Evolutionary conservation across 495 filamentous ascomycete species (phyloP).

Genomic region (Neurospora sp.): DNA sequence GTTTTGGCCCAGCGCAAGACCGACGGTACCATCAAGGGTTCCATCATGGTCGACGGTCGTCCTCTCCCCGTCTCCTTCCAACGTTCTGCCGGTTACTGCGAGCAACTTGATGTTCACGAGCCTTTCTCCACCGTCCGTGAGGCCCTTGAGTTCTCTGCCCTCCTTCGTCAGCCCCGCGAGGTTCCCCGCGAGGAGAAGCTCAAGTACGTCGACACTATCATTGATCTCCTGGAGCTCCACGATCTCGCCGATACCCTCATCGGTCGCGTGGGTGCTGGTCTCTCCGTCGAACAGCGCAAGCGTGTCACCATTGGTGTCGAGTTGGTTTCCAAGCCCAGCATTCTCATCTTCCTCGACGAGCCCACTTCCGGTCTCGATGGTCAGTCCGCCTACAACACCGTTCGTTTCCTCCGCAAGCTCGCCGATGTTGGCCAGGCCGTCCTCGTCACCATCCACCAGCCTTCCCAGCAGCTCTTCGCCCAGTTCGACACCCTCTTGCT

Average conservation of each 20-base stretch:
- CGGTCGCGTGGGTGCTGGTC: conserved; percentile 56
- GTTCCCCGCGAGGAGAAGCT: conserved; percentile 59
- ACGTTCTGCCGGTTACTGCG: conserved; percentile 72
- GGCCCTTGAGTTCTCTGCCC: conserved; percentile 66
- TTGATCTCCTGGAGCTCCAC: conserved; percentile 71
- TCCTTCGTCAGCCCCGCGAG: conserved; percentile 64
- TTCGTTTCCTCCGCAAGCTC: conserved; percentile 76
- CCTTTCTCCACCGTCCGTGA: conserved; percentile 72
- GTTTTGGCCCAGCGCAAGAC: conserved; percentile 67
- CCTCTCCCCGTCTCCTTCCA: conserved; percentile 65
- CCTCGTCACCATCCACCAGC: conserved; percentile 68
- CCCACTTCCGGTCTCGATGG: conserved; percentile 81
- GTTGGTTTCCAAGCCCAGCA: conserved; percentile 73
- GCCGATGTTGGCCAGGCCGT: conserved; percentile 64
- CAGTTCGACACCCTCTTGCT: conserved; percentile 64
- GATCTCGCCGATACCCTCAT: conserved; percentile 74
- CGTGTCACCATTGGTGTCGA: conserved; percentile 87
- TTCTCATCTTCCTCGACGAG: conserved; percentile 69
- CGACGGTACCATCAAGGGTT: conserved; percentile 56
- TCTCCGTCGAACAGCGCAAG: conserved; percentile 43
- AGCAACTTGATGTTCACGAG: conserved; percentile 79
- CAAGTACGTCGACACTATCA: conserved; percentile 78
- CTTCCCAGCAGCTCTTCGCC: conserved; percentile 59
- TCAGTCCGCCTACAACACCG: conserved; percentile 71
- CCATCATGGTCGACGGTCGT: conserved; percentile 69